Evolutionary conservation across 306 rosid species (phyloP).

Genomic region (barrel medic (Medicago truncatula)): DNA sequence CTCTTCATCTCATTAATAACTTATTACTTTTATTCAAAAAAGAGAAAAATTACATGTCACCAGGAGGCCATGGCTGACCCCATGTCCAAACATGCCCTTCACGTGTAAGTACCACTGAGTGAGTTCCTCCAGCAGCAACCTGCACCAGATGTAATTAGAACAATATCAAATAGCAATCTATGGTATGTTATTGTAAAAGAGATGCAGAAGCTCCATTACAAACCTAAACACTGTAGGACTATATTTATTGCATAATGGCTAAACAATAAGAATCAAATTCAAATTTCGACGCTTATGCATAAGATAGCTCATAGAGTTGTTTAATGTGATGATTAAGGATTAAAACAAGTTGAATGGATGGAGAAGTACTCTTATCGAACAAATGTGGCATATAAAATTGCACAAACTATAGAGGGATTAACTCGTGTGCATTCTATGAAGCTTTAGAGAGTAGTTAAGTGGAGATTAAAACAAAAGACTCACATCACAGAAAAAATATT

Average conservation of each 20-base stretch:
- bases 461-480: neutral
- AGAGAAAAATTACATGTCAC: constrained; percentile 74
- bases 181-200: neutral
- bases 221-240: constrained; percentile 12
- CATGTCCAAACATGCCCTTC: constrained; percentile 99
- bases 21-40: neutral
- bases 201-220: constrained; percentile 11
- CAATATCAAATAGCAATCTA: constrained; percentile 14
- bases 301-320: constrained; percentile 4
- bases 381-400: neutral
- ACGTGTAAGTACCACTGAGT: constrained; percentile 94
- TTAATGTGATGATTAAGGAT: neutral
- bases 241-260: constrained; percentile 14
- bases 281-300: neutral
- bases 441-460: neutral
- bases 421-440: neutral
- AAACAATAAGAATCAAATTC: constrained; percentile 4
- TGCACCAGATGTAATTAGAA: constrained; percentile 42
- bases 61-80: constrained; percentile 99
- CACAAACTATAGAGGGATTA: neutral
- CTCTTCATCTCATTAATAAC: constrained; percentile 22
- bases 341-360: neutral
- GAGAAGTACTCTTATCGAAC: neutral
- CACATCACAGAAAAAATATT: neutral
- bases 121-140: constrained; percentile 99